A percentile compares a stretch with the other conserved stretches of the same genome.
Evolutionary conservation across 345 rosid species (phyloP).

Genomic region (Lepidium sativum): DNA sequence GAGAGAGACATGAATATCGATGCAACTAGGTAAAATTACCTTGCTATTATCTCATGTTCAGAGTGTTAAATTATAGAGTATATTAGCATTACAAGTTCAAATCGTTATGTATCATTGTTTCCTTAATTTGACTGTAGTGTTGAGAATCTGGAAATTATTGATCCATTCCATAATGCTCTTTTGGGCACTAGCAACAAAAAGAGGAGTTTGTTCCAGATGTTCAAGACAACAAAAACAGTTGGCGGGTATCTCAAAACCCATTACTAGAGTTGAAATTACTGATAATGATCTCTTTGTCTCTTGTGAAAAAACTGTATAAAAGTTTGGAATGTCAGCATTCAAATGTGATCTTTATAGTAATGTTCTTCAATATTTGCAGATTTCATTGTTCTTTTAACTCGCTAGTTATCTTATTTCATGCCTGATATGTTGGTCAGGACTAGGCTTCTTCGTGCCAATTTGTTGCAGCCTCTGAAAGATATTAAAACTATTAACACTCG

Average conservation of each 20-base stretch:
- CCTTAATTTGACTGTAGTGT: slow-evolving; percentile 47
- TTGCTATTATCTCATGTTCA: not conserved
- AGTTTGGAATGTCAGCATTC: slow-evolving; percentile 1
- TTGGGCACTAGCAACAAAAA: slow-evolving; percentile 90
- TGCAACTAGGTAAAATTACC: slow-evolving; percentile 65
- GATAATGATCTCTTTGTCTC: not conserved
- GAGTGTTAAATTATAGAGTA: not conserved
- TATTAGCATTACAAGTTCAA: not conserved
- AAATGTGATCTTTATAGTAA: not conserved
- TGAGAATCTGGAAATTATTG: slow-evolving; percentile 85
- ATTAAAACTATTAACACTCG: slow-evolving; percentile 87
- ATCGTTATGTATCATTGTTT: slow-evolving; percentile 7
- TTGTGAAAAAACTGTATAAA: slow-evolving; percentile 1
- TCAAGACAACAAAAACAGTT: slow-evolving; percentile 88
- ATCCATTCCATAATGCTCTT: slow-evolving; percentile 73
- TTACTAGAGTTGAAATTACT: not conserved
- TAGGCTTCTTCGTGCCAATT: slow-evolving; percentile 94
- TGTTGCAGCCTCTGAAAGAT: slow-evolving; percentile 95
- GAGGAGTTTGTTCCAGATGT: slow-evolving; percentile 89
- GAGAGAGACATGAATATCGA: slow-evolving; percentile 95
- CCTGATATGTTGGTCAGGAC: slow-evolving; percentile 53
- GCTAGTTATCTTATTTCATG: slow-evolving; percentile 11
- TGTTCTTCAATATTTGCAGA: not conserved
- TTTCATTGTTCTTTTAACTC: not conserved
- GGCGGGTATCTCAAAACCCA: slow-evolving; percentile 61